Evolutionary conservation across 2,329 filamentous ascomycete species (phyloP).

Genomic region (Ploettnerulaceae sp.): DNA sequence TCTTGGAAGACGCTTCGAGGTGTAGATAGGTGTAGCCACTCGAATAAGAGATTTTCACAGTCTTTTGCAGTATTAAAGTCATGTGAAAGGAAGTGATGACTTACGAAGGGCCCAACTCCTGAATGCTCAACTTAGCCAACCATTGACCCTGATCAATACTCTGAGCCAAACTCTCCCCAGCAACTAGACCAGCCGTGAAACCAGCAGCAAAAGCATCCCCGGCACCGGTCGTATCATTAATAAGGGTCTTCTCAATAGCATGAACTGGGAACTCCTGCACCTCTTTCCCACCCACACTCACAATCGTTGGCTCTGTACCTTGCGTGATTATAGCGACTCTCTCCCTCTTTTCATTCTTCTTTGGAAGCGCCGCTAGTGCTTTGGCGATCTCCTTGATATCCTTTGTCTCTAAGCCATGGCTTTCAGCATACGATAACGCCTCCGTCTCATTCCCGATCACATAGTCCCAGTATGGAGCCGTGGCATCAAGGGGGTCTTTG

Average conservation of each 20-base stretch:
- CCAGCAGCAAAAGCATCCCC: conserved; percentile 96
- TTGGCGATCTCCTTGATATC: conserved; percentile 82
- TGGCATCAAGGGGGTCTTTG: conserved; percentile 87
- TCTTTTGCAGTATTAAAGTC: neutral
- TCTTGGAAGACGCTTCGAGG: neutral
- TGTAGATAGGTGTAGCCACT: conserved; percentile 3
- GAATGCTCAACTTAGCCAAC: conserved; percentile 89
- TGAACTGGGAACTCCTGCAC: conserved; percentile 78
- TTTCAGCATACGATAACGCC: conserved; percentile 79
- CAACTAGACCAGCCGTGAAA: conserved; percentile 82
- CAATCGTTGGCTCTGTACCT: conserved; percentile 84
- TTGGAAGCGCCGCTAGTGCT: conserved; percentile 80
- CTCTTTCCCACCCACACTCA: conserved; percentile 68
- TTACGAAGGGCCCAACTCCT: conserved; percentile 94
- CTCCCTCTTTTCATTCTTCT: conserved; percentile 82
- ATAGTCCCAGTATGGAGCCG: conserved; percentile 89
- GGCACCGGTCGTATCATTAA: conserved; percentile 95
- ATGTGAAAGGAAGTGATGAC: conserved; percentile 38
- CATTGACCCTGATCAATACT: conserved; percentile 91
- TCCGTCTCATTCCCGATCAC: conserved; percentile 97
- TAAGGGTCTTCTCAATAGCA: conserved; percentile 68
- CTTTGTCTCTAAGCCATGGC: conserved; percentile 67
- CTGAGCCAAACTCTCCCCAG: conserved; percentile 74
- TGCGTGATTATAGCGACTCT: conserved; percentile 91
- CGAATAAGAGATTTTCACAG: conserved; percentile 6